Base-by-base conservation (phyloP, 257 asterid genomes). In the Solanum megistacrolobum region DNA sequence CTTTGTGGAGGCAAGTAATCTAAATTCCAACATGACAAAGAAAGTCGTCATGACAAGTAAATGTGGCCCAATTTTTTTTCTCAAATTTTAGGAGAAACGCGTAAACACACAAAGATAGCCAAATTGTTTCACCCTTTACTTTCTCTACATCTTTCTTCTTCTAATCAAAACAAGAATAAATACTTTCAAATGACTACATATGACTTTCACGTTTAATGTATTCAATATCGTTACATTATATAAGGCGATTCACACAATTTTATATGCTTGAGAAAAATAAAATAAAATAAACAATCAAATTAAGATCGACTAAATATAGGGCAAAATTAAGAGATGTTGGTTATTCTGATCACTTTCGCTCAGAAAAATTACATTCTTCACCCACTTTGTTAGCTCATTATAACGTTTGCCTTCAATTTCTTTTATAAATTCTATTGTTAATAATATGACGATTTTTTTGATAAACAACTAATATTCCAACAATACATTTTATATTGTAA, bases 11-110 rank as follows among this genome's bases (percentile, higher is more conserved):
- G 43, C 69, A 82, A 82, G 41, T 82, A 29, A 46, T 48, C 86
- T 82, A 43, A 79, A 23, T 25, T 76, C 62, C 8, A 39, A 48
- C 43, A 18, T 82, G 43, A 18, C 69, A 81, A 43, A 27, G 68
- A 81, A 81, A 81, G 68, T 81, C 68, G 39, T 81, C 85, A 29
- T 46, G 1, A 46, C 68, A 29, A 12, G 86, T 82, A 82, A 79
- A 43, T 20, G 41, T 82, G 31, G 86, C 7, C 38, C 71, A 18
- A 35, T 46, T 46, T 82, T 2, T 6, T 55, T 55, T 5, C 39
- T 48, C 21, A 29, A 7, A 48, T 74, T 48, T 48, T 39, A 48
- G 43, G 31, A 32, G 39, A 27, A 29, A 81, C 68, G 68, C 85
- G 68, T 41, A 81, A 46, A 81, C 23, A 27, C 6, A 46, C 6